Evolutionary conservation across 2,329 filamentous ascomycete genomes (phyloP), one percentile per base, ranked within the genome.

Genomic region (Ophiostoma ips): DNA sequence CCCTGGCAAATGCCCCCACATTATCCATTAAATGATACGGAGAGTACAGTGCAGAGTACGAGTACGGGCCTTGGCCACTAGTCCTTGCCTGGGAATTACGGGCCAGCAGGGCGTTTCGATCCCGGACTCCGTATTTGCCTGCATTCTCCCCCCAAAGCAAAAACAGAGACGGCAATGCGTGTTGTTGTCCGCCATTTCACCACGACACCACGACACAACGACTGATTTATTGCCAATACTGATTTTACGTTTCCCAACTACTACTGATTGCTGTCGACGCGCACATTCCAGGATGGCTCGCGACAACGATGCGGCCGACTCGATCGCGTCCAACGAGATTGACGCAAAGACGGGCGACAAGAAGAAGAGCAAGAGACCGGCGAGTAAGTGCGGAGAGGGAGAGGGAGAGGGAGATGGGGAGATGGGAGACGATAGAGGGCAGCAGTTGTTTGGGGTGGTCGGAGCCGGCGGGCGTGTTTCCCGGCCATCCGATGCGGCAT

Each of bases 341-440:
- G 64, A 67, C 58, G 52, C 55, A 58, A 71, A 75, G 60, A 62
- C 67, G 56, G 61, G 75, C 75, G 72, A 92, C 69, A 92, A 89
- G 73, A 78, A 83, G 67, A 95, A 95, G 79, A 94, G 79, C 75
- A 82, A 85, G 68, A 83, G 87, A 68, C 90, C 90, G 59, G 87
- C 88, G 59, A 95, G 88, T 94, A 62, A 68, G 73, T 67, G 13
- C 12, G 5, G 18, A 9, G 50, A 19, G 11, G 48, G 30, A 67
- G 16, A n/a, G 19, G 19, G 8, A 13, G 28, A 15, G 31, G 24
- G 37, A 18, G 15, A 12, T 13, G n/a, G 10, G n/a, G n/a, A n/a
- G n/a, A n/a, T n/a, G n/a, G n/a, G n/a, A n/a, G n/a, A n/a, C n/a
- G n/a, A n/a, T n/a, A n/a, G n/a, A n/a, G n/a, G n/a, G n/a, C n/a